These are phyloP conservation scores for Trametes hirsuta DNA, from an alignment of 1,284 basidiomycete species.

Conservation along the genomic window DNA sequence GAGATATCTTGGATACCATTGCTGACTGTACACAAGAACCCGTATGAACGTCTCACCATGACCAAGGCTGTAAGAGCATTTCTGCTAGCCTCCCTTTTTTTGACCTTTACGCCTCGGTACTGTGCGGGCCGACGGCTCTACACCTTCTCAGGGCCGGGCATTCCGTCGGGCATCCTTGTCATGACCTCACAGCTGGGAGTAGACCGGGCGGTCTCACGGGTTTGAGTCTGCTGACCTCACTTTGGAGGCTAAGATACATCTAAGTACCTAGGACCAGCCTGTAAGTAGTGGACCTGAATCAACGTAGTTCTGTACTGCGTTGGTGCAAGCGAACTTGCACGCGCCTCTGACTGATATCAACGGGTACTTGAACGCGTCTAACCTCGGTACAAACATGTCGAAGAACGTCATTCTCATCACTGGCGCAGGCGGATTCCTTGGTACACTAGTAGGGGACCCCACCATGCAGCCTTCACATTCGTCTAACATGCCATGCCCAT, in stretches of 20 bases:
- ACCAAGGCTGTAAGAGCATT: no score
- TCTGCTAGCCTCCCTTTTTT: background rate
- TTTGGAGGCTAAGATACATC: background rate
- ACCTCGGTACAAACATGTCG: background rate
- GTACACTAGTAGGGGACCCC: constrained; percentile 38
- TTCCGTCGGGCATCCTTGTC: background rate
- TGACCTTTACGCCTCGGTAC: background rate
- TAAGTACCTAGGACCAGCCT: no score
- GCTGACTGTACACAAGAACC: background rate
- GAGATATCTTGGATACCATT: background rate
- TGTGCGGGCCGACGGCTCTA: background rate
- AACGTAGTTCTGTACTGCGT: no score
- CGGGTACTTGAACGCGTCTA: no score
- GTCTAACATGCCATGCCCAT: background rate
- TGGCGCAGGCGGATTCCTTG: constrained; percentile 58
- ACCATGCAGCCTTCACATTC: background rate
- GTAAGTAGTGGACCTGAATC: no score
- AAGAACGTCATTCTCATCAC: constrained; percentile 54
- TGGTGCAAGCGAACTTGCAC: no score
- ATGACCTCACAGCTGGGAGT: no score
- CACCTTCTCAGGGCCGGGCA: background rate
- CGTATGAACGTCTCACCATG: no score
- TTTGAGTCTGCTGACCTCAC: background rate
- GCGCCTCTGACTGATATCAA: no score
- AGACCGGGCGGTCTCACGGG: background rate